Conservation (phyloP, 148 eudicot genomes). For the Spergularia bocconei region DNA sequence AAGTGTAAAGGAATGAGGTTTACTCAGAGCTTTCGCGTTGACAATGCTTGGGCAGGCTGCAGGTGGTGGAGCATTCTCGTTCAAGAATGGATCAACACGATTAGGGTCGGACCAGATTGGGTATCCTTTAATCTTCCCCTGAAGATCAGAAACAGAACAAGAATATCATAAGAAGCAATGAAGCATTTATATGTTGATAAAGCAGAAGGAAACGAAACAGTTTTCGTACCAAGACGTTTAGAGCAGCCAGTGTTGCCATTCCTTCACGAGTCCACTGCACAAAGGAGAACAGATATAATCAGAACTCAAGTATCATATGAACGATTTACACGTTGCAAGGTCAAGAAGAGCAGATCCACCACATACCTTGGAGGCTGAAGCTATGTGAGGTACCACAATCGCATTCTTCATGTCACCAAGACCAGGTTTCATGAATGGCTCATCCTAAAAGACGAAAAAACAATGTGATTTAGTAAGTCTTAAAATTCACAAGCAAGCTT, state of each 20-base stretch:
- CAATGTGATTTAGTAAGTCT: background rate
- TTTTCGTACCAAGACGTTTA: constrained; percentile 84
- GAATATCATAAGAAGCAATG: too few species aligned
- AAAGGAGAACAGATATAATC: constrained; percentile 13
- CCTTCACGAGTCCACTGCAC: constrained; percentile 99
- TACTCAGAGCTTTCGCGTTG: constrained; percentile 81
- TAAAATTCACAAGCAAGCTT: background rate
- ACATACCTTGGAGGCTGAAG: constrained; percentile 94
- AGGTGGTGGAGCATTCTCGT: constrained; percentile 78
- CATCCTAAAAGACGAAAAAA: constrained; percentile 47
- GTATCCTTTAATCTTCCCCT: constrained; percentile 92
- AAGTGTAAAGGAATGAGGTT: background rate
- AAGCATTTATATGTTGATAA: background rate
- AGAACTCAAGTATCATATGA: background rate
- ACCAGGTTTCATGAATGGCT: constrained; percentile 98
- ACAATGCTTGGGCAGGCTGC: constrained; percentile 96
- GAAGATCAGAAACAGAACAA: constrained; percentile 8
- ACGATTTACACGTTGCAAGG: background rate
- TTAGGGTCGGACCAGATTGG: constrained; percentile 86
- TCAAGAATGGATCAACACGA: constrained; percentile 62
- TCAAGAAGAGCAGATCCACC: constrained; percentile 8
- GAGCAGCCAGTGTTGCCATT: constrained; percentile 94
- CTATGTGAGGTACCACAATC: constrained; percentile 90
- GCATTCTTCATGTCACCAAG: constrained; percentile 96
- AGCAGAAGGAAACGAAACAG: background rate